Evolutionary conservation across 2,329 filamentous ascomycete species (phyloP).

Genomic region (Calonectria ilicicola): DNA sequence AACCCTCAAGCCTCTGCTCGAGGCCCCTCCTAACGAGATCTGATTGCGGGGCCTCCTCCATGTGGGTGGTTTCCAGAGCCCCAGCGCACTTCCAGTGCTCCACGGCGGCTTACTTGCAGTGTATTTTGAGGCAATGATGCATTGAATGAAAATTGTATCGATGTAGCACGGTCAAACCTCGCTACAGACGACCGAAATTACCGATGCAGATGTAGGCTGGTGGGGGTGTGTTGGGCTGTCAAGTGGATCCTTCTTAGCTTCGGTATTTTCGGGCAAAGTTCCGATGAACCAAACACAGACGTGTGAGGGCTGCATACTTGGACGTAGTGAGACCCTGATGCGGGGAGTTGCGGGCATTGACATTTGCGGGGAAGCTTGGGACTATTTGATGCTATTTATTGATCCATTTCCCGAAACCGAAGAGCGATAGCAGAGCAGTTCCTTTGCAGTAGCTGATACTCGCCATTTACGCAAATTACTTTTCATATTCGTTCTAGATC

Average conservation of each 20-base stretch:
- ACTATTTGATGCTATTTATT: not conserved
- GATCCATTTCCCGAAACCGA: not conserved
- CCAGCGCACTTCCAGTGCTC: not conserved
- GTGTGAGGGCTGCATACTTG: not conserved
- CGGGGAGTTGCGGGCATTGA: not conserved
- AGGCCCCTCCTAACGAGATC: not conserved
- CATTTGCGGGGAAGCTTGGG: not conserved
- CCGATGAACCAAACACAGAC: not conserved
- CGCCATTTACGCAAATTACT: too few relatives aligned
- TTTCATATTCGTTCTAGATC: too few relatives aligned
- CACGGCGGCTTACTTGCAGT: not conserved
- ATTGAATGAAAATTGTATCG: not conserved
- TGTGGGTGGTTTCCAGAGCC: not conserved
- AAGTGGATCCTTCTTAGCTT: not conserved
- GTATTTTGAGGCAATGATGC: not conserved
- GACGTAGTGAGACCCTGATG: not conserved
- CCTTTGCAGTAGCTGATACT: not conserved
- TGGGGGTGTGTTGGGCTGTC: not conserved
- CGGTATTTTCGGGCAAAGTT: not conserved
- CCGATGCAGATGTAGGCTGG: not conserved
- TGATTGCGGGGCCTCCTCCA: conserved; percentile 14
- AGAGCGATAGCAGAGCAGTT: not conserved
- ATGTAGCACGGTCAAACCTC: not conserved
- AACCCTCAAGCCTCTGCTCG: not conserved
- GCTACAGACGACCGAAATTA: not conserved